phyloP scores from a whole-genome alignment of 73 alveolate genomes.

The Paramecium tetraurelia region DNA sequence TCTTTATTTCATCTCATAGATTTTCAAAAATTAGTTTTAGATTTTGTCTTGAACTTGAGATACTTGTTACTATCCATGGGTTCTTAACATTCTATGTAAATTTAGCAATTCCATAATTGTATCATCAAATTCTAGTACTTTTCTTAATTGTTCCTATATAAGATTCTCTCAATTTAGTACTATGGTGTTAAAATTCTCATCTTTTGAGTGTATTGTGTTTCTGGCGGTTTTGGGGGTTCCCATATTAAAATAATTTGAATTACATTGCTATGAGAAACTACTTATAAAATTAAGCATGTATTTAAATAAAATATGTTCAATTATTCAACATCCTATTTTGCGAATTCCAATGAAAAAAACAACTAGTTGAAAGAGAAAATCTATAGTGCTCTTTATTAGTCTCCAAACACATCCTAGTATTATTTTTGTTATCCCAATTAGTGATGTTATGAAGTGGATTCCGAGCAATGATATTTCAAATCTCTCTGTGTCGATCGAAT shows the following conservation, averaged over 20 bases:
- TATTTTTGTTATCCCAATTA: background rate
- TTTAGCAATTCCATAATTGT: background rate
- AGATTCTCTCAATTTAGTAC: background rate
- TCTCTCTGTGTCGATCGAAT: background rate
- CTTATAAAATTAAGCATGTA: background rate
- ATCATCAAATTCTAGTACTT: background rate
- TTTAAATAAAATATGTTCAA: background rate
- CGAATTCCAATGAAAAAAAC: background rate
- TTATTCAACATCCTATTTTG: background rate
- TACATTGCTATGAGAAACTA: background rate
- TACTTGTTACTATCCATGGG: background rate
- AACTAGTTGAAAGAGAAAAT: background rate
- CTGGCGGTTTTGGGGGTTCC: background rate
- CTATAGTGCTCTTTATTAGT: background rate
- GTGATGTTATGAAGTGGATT: background rate
- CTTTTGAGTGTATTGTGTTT: background rate
- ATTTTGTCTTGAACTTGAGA: slow-evolving; percentile 4
- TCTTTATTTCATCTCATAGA: background rate
- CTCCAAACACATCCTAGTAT: background rate
- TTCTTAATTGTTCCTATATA: background rate
- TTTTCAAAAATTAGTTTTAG: background rate
- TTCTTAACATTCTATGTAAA: background rate
- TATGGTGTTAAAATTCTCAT: background rate
- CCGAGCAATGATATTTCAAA: background rate
- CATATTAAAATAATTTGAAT: background rate